A percentile compares a stretch with the other conserved stretches of the same genome.
These are phyloP conservation scores for Gossypium aridum DNA, from an alignment of 441 rosid genomes.

Conservation along the genomic window DNA sequence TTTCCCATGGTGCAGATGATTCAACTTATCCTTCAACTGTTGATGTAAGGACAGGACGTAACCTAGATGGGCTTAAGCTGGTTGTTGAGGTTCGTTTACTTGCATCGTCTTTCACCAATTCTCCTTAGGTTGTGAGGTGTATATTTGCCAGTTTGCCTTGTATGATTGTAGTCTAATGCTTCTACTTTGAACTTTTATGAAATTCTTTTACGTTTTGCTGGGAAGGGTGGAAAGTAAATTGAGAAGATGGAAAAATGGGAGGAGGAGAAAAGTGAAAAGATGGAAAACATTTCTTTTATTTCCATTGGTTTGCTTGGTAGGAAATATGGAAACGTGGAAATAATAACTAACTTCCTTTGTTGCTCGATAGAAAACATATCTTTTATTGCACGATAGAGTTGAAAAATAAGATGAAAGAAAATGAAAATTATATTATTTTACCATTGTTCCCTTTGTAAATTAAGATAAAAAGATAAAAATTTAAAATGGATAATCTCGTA, in stretches of 20 bases:
- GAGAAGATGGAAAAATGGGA: background rate
- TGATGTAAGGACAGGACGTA: slow-evolving; percentile 86
- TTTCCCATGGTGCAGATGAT: slow-evolving; percentile 93
- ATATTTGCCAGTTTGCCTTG: background rate
- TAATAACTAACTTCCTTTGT: background rate
- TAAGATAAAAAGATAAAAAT: background rate
- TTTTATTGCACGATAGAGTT: background rate
- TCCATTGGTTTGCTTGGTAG: background rate
- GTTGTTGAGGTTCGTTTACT: slow-evolving; percentile 80
- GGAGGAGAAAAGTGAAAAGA: background rate
- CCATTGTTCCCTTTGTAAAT: background rate
- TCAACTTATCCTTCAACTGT: slow-evolving; percentile 78
- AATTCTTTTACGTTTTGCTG: background rate
- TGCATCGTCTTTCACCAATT: background rate
- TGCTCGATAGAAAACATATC: background rate
- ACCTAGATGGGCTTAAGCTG: slow-evolving; percentile 73
- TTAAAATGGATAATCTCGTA: background rate
- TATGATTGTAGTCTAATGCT: background rate
- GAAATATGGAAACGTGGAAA: background rate
- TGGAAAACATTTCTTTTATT: background rate
- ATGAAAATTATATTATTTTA: background rate
- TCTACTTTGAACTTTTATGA: background rate
- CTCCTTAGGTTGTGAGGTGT: slow-evolving; percentile 1
- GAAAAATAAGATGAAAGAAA: background rate
- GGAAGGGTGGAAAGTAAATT: background rate